Evolutionary conservation across 306 rosid genomes (phyloP).

Genomic region (Trifolium fragiferum): DNA sequence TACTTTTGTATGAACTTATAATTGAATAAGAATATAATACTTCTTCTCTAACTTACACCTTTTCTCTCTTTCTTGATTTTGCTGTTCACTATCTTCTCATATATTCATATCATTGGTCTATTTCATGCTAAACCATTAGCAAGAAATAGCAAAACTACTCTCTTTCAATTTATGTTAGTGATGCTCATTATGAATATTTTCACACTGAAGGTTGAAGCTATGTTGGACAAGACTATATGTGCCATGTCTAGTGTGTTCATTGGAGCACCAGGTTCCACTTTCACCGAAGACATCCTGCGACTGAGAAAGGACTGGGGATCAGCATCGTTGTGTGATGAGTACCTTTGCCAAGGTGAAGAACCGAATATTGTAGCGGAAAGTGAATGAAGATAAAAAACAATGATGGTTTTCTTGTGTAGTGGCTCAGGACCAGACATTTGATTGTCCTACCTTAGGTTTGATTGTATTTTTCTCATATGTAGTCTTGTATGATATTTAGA

Average conservation of each 20-base stretch:
- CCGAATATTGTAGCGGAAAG: constrained; percentile 79
- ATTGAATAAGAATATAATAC: background rate
- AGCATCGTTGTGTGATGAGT: constrained; percentile 84
- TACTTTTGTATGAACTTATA: background rate
- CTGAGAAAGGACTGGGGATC: constrained; percentile 91
- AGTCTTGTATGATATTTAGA: constrained; percentile 48
- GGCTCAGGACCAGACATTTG: background rate
- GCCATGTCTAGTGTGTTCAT: constrained; percentile 90
- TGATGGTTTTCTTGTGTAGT: constrained; percentile 33
- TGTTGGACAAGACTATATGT: constrained; percentile 97
- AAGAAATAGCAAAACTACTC: background rate
- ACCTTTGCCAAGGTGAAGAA: constrained; percentile 92
- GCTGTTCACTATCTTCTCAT: too few species aligned
- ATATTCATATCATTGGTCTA: too few species aligned
- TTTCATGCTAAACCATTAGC: background rate
- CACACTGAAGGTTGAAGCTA: constrained; percentile 83
- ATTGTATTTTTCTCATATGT: constrained; percentile 38
- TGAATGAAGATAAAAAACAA: constrained; percentile 54
- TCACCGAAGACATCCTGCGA: constrained; percentile 93
- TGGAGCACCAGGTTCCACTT: constrained; percentile 96
- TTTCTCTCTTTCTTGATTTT: too few species aligned
- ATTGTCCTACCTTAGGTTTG: constrained; percentile 28
- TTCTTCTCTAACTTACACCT: background rate
- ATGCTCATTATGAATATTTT: constrained; percentile 37
- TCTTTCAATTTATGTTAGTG: constrained; percentile 23